Base-by-base conservation (phyloP, 108 stramenopile species). In the Nitzschia sp. region DNA sequence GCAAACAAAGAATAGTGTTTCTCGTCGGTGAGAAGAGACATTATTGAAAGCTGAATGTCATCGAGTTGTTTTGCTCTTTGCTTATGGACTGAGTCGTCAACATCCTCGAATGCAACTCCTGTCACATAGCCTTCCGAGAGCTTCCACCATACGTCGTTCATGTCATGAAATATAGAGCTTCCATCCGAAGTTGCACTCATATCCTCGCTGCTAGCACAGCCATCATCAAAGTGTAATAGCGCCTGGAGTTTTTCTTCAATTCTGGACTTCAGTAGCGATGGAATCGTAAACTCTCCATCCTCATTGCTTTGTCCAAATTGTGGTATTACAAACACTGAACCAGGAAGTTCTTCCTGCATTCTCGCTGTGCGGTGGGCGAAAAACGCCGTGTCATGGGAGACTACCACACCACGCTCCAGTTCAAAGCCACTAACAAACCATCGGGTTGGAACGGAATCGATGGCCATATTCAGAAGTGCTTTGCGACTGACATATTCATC, bases 381-480 rank as follows among this genome's bases (percentile, higher is more conserved):
- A 46, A 76, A 67, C 0, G 78, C 76, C 43, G 84, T 74, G 51
- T 92, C 94, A 51, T 71, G 63, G 6, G 91, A 89, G 3, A 92
- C 65, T n/a, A 84, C 64, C 37, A 91, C 50, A 10, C 94, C 94
- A 51, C 86, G 43, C 62, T 95, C 89, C 25, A 91, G 34, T 72
- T 95, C 85, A 38, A 91, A 73, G 11, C 91, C 91, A 57, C 80
- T 84, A 8, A 91, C 52, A 15, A 89, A 77, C 87, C 87, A 95
- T 66, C 94, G 57, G 10, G 94, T 95, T 40, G 86, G 86, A 43
- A 80, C 83, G 10, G 83, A 85, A 60, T 88, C 83, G 6, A 75
- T 70, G 6, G 91, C 94, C 94, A 95, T 95, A 58, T 95, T 95
- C 57, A 89, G 58, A 21, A 95, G 66, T 7, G 86, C 83, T 61